phyloP scores from a whole-genome alignment of 192 early-diverging fungal genomes.

The Spinellus fusiger region DNA sequence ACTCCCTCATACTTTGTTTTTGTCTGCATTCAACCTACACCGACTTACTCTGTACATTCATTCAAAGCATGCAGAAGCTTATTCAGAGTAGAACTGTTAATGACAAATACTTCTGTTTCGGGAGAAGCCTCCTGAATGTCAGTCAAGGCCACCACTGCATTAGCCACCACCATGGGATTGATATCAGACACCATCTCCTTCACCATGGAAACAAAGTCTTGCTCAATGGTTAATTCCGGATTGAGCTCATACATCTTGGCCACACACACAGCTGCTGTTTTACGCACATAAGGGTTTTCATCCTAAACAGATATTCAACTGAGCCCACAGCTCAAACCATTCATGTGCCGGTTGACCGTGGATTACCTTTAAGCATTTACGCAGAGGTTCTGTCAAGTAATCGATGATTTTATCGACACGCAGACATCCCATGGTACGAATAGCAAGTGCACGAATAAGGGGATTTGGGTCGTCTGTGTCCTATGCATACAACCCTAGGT shows the following conservation, averaged over 20 bases:
- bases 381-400: slow-evolving; percentile 85
- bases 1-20: too few species aligned
- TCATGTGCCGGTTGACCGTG: too few species aligned
- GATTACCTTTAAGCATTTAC: slow-evolving; percentile 75
- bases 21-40: neutral
- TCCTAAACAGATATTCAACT: slow-evolving; percentile 55
- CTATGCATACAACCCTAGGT: slow-evolving; percentile 31
- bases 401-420: slow-evolving; percentile 94
- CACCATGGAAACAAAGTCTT: slow-evolving; percentile 82
- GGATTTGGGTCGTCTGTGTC: slow-evolving; percentile 94
- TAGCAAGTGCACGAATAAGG: slow-evolving; percentile 90
- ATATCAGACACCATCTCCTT: slow-evolving; percentile 89
- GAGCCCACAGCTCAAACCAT: too few species aligned
- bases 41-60: slow-evolving; percentile 85
- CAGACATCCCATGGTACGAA: slow-evolving; percentile 97
- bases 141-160: slow-evolving; percentile 85
- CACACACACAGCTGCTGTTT: slow-evolving; percentile 94
- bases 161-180: slow-evolving; percentile 97
- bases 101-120: slow-evolving; percentile 64
- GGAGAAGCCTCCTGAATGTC: slow-evolving; percentile 83
- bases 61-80: slow-evolving; percentile 92
- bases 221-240: slow-evolving; percentile 81
- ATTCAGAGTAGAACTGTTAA: slow-evolving; percentile 64
- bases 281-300: slow-evolving; percentile 94
- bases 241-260: slow-evolving; percentile 93